Evolutionary conservation across 2,329 filamentous ascomycete species (phyloP).

Genomic region (Coniella vitis): DNA sequence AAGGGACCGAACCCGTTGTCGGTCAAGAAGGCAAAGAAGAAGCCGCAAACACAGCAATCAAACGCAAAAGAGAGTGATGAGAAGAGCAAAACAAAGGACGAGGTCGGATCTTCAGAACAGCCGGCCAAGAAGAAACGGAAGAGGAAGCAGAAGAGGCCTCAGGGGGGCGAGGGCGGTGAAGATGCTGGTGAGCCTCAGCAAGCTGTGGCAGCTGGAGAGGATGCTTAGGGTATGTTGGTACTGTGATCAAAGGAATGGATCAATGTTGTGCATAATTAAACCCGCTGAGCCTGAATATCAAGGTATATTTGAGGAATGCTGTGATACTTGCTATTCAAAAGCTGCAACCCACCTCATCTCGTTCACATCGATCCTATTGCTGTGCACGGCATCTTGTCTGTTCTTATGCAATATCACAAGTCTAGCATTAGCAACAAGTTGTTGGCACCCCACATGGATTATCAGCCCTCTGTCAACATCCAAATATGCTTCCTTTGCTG

Average conservation of each 20-base stretch:
- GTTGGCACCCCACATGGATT: no score
- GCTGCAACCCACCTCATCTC: no score
- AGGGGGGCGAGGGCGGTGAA: slow-evolving; percentile 1
- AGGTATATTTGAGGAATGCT: no score
- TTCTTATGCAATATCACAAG: no score
- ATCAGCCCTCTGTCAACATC: no score
- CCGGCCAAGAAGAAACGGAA: slow-evolving; percentile 31
- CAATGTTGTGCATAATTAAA: no score
- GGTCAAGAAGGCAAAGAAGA: slow-evolving; percentile 20
- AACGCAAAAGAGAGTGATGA: slow-evolving; percentile 1
- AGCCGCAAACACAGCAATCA: slow-evolving; percentile 1
- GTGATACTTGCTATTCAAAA: no score
- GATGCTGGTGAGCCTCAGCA: slow-evolving; percentile 18
- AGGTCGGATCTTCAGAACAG: slow-evolving; percentile 20
- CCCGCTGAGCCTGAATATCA: no score
- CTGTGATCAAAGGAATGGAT: background rate
- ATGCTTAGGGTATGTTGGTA: background rate
- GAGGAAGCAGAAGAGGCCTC: slow-evolving; percentile 26
- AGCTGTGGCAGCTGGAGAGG: background rate
- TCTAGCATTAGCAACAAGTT: no score
- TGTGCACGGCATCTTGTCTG: no score
- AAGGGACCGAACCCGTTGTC: slow-evolving; percentile 28
- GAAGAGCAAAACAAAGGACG: slow-evolving; percentile 15
- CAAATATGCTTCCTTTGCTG: no score
- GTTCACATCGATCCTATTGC: no score